phyloP scores from a whole-genome alignment of 2,329 filamentous ascomycete genomes.

The Colletotrichum navitas region DNA sequence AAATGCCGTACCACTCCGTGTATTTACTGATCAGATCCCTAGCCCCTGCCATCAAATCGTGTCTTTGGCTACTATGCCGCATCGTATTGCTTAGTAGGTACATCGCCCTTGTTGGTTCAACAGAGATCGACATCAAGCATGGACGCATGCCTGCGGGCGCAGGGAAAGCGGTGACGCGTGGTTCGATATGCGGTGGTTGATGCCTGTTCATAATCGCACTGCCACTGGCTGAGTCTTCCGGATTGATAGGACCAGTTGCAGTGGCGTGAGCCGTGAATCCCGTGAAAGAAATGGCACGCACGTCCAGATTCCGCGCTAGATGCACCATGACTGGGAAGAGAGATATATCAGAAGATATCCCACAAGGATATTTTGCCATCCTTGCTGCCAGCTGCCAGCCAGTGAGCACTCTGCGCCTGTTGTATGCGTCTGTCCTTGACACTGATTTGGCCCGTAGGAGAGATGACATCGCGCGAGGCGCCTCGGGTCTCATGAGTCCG shows the following conservation, averaged over 20 bases:
- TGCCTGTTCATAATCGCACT: not conserved
- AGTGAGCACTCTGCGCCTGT: constrained; percentile 80
- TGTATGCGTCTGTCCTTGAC: constrained; percentile 74
- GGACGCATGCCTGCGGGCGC: not conserved
- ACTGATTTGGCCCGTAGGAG: constrained; percentile 49
- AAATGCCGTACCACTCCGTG: not conserved
- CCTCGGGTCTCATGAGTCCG: constrained; percentile 25
- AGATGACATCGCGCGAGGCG: constrained; percentile 23
- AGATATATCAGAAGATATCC: constrained; percentile 81
- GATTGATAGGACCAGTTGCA: too few relatives aligned
- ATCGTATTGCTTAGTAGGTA: not conserved
- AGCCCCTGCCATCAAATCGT: not conserved
- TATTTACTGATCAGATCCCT: not conserved
- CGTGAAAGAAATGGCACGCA: constrained; percentile 18
- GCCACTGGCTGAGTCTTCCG: not conserved
- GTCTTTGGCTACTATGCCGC: not conserved
- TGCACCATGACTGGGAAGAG: not conserved
- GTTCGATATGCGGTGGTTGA: not conserved
- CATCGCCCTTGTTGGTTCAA: not conserved
- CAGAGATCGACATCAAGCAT: not conserved
- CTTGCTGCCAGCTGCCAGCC: constrained; percentile 91
- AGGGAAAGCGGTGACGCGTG: not conserved
- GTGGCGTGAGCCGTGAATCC: constrained; percentile 1
- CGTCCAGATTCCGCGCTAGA: constrained; percentile 15
- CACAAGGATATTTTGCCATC: constrained; percentile 96